These are phyloP conservation scores for Penicillium egyptiacum DNA, from an alignment of 495 filamentous ascomycete genomes.

Conservation along the genomic window DNA sequence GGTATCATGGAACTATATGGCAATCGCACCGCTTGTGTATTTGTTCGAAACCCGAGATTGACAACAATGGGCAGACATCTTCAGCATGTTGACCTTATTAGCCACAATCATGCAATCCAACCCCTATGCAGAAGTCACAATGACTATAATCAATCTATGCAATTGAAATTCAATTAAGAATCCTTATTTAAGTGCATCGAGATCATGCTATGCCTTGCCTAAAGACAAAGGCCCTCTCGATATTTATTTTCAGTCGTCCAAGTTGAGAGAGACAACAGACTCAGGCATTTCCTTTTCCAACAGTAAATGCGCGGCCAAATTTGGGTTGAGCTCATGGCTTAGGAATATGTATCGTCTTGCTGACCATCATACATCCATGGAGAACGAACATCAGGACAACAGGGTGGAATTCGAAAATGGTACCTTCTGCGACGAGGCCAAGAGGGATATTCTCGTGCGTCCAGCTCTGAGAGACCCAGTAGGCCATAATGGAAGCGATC, in stretches of 20 bases:
- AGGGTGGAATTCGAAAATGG: constrained; percentile 82
- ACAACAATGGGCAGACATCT: not conserved
- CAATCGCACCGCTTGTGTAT: not conserved
- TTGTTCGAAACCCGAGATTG: not conserved
- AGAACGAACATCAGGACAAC: constrained; percentile 75
- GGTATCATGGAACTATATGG: not conserved
- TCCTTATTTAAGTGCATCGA: constrained; percentile 28
- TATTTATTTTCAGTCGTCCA: constrained; percentile 27
- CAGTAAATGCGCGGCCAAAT: constrained; percentile 15
- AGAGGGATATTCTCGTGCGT: constrained; percentile 71
- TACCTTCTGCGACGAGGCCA: constrained; percentile 64
- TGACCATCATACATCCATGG: constrained; percentile 89
- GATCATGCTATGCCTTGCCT: constrained; percentile 22
- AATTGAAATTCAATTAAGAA: constrained; percentile 20
- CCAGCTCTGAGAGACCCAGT: constrained; percentile 81
- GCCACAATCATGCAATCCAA: not conserved
- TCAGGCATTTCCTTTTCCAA: constrained; percentile 17
- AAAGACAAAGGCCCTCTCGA: constrained; percentile 18
- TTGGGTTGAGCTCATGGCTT: constrained; percentile 64
- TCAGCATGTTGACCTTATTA: not conserved
- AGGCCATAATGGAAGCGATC: constrained; percentile 82
- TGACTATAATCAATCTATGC: constrained; percentile 22
- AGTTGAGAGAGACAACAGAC: constrained; percentile 19
- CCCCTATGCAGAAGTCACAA: constrained; percentile 1
- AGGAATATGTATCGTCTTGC: constrained; percentile 92